These are phyloP conservation scores for Penicillium sp. DNA, from an alignment of 2,329 filamentous ascomycete genomes.

Conservation along the genomic window DNA sequence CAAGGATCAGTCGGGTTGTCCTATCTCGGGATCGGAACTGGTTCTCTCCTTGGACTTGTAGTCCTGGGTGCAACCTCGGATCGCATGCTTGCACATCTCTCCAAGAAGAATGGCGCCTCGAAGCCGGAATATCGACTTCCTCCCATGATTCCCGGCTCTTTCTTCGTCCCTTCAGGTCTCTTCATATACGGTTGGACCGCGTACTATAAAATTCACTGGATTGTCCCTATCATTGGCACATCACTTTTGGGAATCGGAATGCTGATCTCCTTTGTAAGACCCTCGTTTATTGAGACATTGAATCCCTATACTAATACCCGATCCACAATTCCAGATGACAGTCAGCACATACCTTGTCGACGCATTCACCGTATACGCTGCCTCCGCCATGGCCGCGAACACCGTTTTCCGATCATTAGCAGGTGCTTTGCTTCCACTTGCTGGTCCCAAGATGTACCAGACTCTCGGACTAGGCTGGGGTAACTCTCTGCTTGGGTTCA, in stretches of 20 bases:
- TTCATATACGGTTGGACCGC: slow-evolving; percentile 58
- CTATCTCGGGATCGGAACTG: slow-evolving; percentile 48
- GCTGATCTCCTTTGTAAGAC: slow-evolving; percentile 48
- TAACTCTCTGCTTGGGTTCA: slow-evolving; percentile 52
- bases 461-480: slow-evolving; percentile 48
- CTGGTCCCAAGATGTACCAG: slow-evolving; percentile 50
- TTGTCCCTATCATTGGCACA: slow-evolving; percentile 57
- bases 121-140: slow-evolving; percentile 50
- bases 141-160: slow-evolving; percentile 51
- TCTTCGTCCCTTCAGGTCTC: slow-evolving; percentile 52
- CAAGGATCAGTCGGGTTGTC: slow-evolving; percentile 46
- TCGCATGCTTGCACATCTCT: slow-evolving; percentile 27
- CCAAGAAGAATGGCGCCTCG: slow-evolving; percentile 29
- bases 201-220: slow-evolving; percentile 51
- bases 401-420: slow-evolving; percentile 53
- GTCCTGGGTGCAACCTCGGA: slow-evolving; percentile 35
- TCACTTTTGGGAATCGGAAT: slow-evolving; percentile 52
- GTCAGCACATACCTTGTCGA: slow-evolving; percentile 57
- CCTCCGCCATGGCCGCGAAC: slow-evolving; percentile 50
- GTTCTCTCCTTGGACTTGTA: slow-evolving; percentile 35
- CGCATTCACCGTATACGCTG: slow-evolving; percentile 45
- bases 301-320: neutral
- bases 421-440: slow-evolving; percentile 57
- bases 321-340: slow-evolving; percentile 12
- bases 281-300: neutral